Conservation (phyloP, 2,329 filamentous ascomycete genomes). For the Neurospora sp. region DNA sequence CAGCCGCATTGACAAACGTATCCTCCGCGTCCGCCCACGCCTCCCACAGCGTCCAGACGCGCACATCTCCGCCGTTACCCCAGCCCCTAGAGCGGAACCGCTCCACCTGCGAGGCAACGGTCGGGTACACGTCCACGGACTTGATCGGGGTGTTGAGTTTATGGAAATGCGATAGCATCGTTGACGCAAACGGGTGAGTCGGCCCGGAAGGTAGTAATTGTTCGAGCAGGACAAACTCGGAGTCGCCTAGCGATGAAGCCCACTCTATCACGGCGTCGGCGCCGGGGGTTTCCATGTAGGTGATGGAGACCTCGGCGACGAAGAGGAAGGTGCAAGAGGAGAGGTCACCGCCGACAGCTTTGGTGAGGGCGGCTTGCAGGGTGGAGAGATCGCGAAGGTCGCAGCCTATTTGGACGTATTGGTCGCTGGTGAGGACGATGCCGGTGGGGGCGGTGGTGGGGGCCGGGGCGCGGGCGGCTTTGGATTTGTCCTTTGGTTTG, state of each 20-base stretch:
- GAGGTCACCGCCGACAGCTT: constrained; percentile 41
- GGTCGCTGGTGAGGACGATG: constrained; percentile 53
- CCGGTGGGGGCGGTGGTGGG: constrained; percentile 11
- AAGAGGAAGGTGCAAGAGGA: constrained; percentile 60
- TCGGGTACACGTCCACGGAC: constrained; percentile 62
- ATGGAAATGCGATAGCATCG: constrained; percentile 76
- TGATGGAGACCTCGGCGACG: constrained; percentile 81
- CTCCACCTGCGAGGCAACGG: constrained; percentile 50
- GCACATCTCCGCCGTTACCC: constrained; percentile 33
- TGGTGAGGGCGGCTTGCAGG: constrained; percentile 50
- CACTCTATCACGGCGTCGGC: constrained; percentile 34
- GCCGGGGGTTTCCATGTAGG: constrained; percentile 64
- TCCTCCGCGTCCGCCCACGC: constrained; percentile 66
- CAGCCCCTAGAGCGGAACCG: constrained; percentile 67
- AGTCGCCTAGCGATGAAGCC: constrained; percentile 61
- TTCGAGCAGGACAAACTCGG: constrained; percentile 78
- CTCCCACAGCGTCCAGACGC: constrained; percentile 67
- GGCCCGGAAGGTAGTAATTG: constrained; percentile 73
- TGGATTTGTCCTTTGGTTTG: neutral
- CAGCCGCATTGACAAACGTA: constrained; percentile 49
- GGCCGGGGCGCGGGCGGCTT: neutral
- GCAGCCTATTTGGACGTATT: constrained; percentile 73
- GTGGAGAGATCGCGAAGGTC: constrained; percentile 60
- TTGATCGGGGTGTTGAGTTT: constrained; percentile 73
- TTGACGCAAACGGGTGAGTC: constrained; percentile 73